phyloP scores from a whole-genome alignment of 2,329 filamentous ascomycete species.

The Colletotrichum euphorbiae region DNA sequence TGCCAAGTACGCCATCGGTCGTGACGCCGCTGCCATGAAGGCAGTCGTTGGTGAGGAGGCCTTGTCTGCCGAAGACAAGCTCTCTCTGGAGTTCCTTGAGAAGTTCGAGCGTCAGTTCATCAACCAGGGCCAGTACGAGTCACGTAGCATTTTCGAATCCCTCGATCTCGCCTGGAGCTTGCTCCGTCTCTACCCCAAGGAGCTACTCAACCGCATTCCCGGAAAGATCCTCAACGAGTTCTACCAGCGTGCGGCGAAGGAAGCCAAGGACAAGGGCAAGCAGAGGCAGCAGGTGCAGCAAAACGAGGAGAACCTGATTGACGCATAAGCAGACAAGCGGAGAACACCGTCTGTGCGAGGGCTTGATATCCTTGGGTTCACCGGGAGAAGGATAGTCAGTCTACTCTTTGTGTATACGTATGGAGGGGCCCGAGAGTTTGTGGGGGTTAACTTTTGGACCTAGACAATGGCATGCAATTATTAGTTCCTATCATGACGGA shows the following conservation, averaged over 20 bases:
- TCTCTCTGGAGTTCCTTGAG: slow-evolving; percentile 96
- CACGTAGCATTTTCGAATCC: slow-evolving; percentile 90
- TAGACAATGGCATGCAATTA: slow-evolving; percentile 40
- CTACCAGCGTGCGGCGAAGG: slow-evolving; percentile 76
- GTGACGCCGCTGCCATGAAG: slow-evolving; percentile 99
- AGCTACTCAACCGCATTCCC: slow-evolving; percentile 94
- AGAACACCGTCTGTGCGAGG: background rate
- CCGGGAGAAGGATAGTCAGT: slow-evolving; percentile 14
- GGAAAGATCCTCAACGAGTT: slow-evolving; percentile 86
- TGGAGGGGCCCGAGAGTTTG: slow-evolving; percentile 16
- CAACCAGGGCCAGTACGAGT: slow-evolving; percentile 90
- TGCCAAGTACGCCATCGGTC: slow-evolving; percentile 98
- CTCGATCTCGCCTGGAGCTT: slow-evolving; percentile 97
- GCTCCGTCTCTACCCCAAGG: slow-evolving; percentile 97
- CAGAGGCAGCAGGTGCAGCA: slow-evolving; percentile 59
- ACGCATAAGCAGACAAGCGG: slow-evolving; percentile 56
- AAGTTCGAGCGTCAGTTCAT: slow-evolving; percentile 99
- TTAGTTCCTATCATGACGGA: slow-evolving; percentile 24
- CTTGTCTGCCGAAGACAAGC: slow-evolving; percentile 93
- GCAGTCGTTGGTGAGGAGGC: slow-evolving; percentile 99
- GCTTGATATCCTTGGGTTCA: slow-evolving; percentile 33
- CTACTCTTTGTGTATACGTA: slow-evolving; percentile 40
- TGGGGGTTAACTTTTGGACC: slow-evolving; percentile 32
- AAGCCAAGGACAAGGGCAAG: slow-evolving; percentile 73
- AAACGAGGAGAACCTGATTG: slow-evolving; percentile 70